phyloP scores from a whole-genome alignment of 73 alveolate genomes.

The Paramecium biaurelia region DNA sequence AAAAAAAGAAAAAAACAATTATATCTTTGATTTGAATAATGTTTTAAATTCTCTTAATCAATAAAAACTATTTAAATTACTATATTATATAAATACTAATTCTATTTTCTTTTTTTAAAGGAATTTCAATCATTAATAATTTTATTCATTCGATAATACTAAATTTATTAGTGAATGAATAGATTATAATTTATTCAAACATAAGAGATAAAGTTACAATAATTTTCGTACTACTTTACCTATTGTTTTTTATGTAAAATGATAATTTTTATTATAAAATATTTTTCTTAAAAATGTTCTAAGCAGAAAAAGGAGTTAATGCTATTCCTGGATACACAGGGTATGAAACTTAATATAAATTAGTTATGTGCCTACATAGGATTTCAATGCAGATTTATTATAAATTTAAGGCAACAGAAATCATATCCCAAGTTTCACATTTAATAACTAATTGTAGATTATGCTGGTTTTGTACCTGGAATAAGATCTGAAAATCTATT shows the following conservation, averaged over 20 bases:
- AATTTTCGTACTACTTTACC: too few species aligned
- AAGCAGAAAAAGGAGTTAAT: conserved; percentile 20
- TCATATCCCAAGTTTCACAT: conserved; percentile 2
- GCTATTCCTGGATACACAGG: background rate
- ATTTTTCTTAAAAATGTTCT: background rate
- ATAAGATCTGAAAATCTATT: conserved; percentile 36
- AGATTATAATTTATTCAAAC: too few species aligned
- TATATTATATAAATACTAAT: too few species aligned
- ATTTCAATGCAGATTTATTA: background rate
- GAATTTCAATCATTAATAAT: too few species aligned
- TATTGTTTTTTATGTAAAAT: too few species aligned
- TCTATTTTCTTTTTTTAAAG: too few species aligned
- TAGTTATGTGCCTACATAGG: background rate
- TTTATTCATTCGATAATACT: too few species aligned
- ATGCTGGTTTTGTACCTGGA: conserved; percentile 65
- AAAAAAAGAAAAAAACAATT: background rate
- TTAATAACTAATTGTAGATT: background rate
- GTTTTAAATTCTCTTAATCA: background rate
- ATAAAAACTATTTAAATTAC: too few species aligned
- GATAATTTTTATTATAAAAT: background rate
- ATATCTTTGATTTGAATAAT: background rate
- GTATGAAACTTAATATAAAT: background rate
- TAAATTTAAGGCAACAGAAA: background rate
- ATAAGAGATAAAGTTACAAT: too few species aligned
- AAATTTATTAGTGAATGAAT: too few species aligned